phyloP scores from a whole-genome alignment of 2,329 filamentous ascomycete genomes.

The Diaporthe citrichinensis region DNA sequence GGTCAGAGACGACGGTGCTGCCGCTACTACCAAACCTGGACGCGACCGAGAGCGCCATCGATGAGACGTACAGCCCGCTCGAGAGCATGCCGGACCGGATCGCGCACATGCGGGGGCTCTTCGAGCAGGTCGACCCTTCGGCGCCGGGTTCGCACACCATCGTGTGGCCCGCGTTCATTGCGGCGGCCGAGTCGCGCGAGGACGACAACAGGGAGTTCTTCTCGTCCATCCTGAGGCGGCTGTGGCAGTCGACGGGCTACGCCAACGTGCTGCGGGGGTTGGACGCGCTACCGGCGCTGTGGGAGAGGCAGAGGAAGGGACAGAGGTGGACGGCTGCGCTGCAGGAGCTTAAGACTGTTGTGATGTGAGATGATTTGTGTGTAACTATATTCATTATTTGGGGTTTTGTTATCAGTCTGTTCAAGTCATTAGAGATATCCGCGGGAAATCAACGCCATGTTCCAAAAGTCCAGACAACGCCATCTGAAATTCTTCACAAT shows the following conservation, averaged over 20 bases:
- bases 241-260: slow-evolving; percentile 38
- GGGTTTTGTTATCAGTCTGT: not conserved
- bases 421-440: slow-evolving; percentile 3
- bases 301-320: slow-evolving; percentile 29
- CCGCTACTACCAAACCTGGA: not conserved
- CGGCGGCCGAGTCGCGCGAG: slow-evolving; percentile 35
- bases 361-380: slow-evolving; percentile 20
- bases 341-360: slow-evolving; percentile 35
- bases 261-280: slow-evolving; percentile 31
- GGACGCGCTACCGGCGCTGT: slow-evolving; percentile 33
- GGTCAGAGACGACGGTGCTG: not conserved
- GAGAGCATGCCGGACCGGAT: slow-evolving; percentile 21
- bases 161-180: slow-evolving; percentile 41
- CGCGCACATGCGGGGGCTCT: slow-evolving; percentile 28
- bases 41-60: slow-evolving; percentile 10
- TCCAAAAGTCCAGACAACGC: not conserved
- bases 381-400: not conserved
- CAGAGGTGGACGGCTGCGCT: slow-evolving; percentile 36
- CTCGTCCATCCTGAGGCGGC: slow-evolving; percentile 21
- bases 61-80: slow-evolving; percentile 16
- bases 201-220: slow-evolving; percentile 36
- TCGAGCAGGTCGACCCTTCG: slow-evolving; percentile 33
- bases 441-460: not conserved
- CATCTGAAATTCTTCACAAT: too few relatives aligned
- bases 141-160: slow-evolving; percentile 38